Evolutionary conservation across 1,284 basidiomycete species (phyloP), one percentile per base, ranked within the genome.

Genomic region (Ustilago vetiveriae): DNA sequence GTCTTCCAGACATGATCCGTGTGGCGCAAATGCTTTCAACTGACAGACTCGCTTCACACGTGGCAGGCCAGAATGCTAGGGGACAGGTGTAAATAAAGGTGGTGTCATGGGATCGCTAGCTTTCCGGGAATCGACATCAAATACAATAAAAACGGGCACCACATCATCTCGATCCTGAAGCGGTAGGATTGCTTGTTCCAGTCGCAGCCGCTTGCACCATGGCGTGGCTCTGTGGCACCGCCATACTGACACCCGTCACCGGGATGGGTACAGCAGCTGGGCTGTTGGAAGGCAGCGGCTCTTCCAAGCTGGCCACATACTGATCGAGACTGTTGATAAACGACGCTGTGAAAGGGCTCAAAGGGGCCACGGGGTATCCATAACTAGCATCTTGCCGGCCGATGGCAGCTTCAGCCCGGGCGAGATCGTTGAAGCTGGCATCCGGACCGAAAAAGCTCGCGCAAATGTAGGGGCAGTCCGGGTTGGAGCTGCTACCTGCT

Each of bases 301-400:
- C 66, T 29, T 69, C 66, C 22, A 69, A 17, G 36, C 59, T 63
- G 5, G 67, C 56, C 27, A 65, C 67, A 39, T 70, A 70, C 60
- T 70, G 60, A 33, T 70, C 67, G 17, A 70, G 41, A 33, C 56
- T 60, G 27, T 65, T 57, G 42, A 70, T 70, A 22, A 70, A 70
- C 36, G 60, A 51, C 2, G 60, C 60, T 0, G 67, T 70, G 27
- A 70, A 70, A 0, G 67, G 67, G 26, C 56, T 60, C 23, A 70
- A 19, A 3, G 67, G 67, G 6, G 67, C 67, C 0, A 70, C 60
- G 0, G 67, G 67, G 17, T 70, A 57, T 8, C 55, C 53, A 29
- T 39, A 65, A 24, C 56, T 60, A 2, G 62, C 62, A n/a, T 70
- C 67, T 35, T 70, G 62, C 19, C 67, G 17, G 11, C 67, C 67